Base-by-base conservation (phyloP, 129 eudicot genomes). In the Flaveria linearis region DNA sequence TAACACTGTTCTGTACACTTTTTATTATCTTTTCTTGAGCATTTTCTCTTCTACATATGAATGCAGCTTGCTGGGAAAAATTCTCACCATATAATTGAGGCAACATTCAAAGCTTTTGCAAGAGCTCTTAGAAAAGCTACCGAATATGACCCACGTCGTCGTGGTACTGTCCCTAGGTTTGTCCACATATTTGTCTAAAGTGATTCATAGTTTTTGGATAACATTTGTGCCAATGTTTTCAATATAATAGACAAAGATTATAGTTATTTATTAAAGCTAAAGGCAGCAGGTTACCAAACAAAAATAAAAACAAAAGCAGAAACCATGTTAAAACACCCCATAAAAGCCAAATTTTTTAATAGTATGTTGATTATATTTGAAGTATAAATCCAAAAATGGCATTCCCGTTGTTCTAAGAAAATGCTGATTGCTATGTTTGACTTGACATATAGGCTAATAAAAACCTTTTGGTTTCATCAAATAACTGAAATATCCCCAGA, bases 111-210 rank as follows among this genome's bases (percentile, higher is more conserved):
- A 82, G 98, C 97, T 56, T 93, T 93, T 79, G 97, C 97, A 25
- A 93, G 98, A 83, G 98, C 98, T 76, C 97, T 94, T 66, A 86
- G 98, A 78, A 97, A 91, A 83, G 98, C 98, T 68, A 90, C 92
- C 18, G 98, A 93, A 78, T 88, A 85, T 57, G 98, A 93, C 72
- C 86, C 86, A 39, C 91, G 96, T 11, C 97, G 97, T 64, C 88
- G 72, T 60, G 96, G 91, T 73, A 88, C 91, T 43, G 84, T 93
- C 26, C 97, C 96, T 65, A 90, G 97, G 98, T 87, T 73, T 62
- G 87, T 23, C 12, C 56, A 57, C 23, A 47, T 16, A 43, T 63
- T 9, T 67, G 22, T 43, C 12, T 14, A 65, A 13, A 73, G 36
- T 1, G 74, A n/a, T 64, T 50, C 53, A 46, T 33, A 26, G 62